Percentiles rank a stretch among this genome's conserved stretches.
Evolutionary conservation across 1,284 basidiomycete species (phyloP).

Genomic region (Ustilago esculenta): DNA sequence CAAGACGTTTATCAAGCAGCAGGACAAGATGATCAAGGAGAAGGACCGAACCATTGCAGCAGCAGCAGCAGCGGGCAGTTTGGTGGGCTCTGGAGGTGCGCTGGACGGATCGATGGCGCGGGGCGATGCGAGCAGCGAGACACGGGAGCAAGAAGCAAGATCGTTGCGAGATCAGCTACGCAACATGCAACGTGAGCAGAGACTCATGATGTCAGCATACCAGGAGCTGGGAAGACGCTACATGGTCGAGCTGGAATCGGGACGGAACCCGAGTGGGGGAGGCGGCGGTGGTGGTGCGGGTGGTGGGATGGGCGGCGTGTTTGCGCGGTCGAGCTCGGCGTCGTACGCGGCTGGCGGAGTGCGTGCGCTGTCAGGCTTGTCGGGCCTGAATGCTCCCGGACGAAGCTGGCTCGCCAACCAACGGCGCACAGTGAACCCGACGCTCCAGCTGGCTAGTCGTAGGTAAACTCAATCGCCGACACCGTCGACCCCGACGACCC

Average conservation of each 20-base stretch:
- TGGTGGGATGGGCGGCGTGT: background rate
- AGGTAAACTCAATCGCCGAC: constrained; percentile 1
- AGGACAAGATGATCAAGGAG: constrained; percentile 72
- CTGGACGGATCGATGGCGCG: background rate
- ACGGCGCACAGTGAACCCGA: constrained; percentile 30
- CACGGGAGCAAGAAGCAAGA: constrained; percentile 27
- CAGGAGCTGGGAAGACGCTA: constrained; percentile 47
- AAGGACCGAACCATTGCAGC: constrained; percentile 44
- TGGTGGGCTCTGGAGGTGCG: constrained; percentile 11
- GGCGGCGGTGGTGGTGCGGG: constrained; percentile 17
- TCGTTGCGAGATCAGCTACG: constrained; percentile 31
- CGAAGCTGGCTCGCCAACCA: constrained; percentile 37
- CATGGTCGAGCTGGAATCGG: constrained; percentile 46
- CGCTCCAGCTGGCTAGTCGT: constrained; percentile 29
- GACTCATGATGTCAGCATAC: constrained; percentile 49
- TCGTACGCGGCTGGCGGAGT: constrained; percentile 36
- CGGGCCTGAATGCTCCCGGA: constrained; percentile 28
- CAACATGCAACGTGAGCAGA: constrained; percentile 40
- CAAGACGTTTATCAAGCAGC: constrained; percentile 88
- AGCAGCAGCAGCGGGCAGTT: constrained; percentile 14
- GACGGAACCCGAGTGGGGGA: constrained; percentile 39
- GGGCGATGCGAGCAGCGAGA: constrained; percentile 18
- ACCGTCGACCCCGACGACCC: no score
- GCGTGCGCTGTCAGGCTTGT: constrained; percentile 23
- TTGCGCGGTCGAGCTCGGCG: constrained; percentile 14